Conservation (phyloP, 441 rosid species). For the Pelargonium myrrhifolium region DNA sequence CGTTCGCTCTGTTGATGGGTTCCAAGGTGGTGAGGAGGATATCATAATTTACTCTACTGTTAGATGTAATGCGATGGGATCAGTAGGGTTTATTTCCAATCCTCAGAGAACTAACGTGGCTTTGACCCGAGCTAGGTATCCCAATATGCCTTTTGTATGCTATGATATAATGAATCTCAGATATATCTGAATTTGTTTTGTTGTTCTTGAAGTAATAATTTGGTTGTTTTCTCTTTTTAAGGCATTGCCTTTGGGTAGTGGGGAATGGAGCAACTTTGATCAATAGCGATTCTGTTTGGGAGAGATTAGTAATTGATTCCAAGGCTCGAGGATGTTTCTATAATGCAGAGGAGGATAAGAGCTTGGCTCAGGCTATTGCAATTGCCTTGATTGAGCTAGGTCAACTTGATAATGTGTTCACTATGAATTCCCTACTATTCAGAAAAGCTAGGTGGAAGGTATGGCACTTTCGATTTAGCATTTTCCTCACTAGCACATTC, state of each 20-base stretch:
- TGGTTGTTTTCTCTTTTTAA: neutral
- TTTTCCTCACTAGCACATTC: too few species aligned
- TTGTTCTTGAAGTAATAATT: neutral
- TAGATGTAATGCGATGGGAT: conserved; percentile 32
- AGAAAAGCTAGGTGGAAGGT: conserved; percentile 42
- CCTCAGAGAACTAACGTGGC: conserved; percentile 35
- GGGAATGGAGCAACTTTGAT: conserved; percentile 35
- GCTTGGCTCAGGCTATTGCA: conserved; percentile 24
- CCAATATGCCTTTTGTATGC: neutral
- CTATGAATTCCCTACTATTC: conserved; percentile 11
- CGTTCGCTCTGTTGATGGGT: conserved; percentile 42
- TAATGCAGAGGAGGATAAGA: conserved; percentile 32
- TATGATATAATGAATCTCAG: neutral
- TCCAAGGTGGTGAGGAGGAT: conserved; percentile 50
- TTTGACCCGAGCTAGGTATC: conserved; percentile 39
- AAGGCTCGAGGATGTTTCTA: conserved; percentile 34
- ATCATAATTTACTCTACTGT: conserved; percentile 46
- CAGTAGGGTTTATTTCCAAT: conserved; percentile 36
- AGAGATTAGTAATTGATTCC: conserved; percentile 32
- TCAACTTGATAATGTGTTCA: conserved; percentile 23
- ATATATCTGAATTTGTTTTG: neutral
- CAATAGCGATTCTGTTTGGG: conserved; percentile 35
- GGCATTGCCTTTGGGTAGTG: conserved; percentile 43
- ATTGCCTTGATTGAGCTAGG: conserved; percentile 17
- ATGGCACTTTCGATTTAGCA: neutral